Base-by-base conservation (phyloP, 2,329 filamentous ascomycete genomes). In the Aspergillus pseudoglaucus region DNA sequence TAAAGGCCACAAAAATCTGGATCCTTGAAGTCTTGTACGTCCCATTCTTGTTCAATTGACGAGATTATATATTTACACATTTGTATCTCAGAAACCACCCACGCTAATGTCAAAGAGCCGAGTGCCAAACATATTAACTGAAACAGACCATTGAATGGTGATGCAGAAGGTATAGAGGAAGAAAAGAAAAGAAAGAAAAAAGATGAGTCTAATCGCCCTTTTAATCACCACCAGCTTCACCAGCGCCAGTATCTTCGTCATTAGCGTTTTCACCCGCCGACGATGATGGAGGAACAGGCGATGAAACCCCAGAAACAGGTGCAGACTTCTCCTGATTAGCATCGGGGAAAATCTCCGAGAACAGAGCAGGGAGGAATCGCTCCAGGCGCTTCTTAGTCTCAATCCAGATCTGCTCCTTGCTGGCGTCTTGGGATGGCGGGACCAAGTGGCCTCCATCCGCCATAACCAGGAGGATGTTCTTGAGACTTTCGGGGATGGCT, bases 391-490 rank as follows among this genome's bases (percentile, higher is more conserved):
- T 79, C 65, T 75, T 77, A 10, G 81, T 84, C 67, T 84, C 81
- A 6, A 64, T 66, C 82, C 82, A 85, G 33, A 84, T 65, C 56
- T 75, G 68, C 52, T 76, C 73, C 52, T 79, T 76, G 52, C 56
- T 63, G n/a, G 66, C 55, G 37, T 78, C 72, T 44, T 76, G 68
- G 6, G 64, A 62, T 3, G 88, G 88, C 1, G 87, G 80, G 0
- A 88, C 83, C 4, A 98, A 79, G 59, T 88, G 90, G 32, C 87
- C 90, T 44, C 86, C 90, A 64, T 85, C 93, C 5, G 87, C 84
- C 90, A 98, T 95, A 60, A 98, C 93, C 8, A 98, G 77, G 20
- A 97, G 75, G 45, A 97, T 90, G 56, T 98, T 98, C 72, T 98
- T 98, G 49, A 98, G 74, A 55, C 89, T 93, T 69, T 98, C 93